Evolutionary conservation across 2,329 filamentous ascomycete genomes (phyloP).

Genomic region (Aspergillus sp.): DNA sequence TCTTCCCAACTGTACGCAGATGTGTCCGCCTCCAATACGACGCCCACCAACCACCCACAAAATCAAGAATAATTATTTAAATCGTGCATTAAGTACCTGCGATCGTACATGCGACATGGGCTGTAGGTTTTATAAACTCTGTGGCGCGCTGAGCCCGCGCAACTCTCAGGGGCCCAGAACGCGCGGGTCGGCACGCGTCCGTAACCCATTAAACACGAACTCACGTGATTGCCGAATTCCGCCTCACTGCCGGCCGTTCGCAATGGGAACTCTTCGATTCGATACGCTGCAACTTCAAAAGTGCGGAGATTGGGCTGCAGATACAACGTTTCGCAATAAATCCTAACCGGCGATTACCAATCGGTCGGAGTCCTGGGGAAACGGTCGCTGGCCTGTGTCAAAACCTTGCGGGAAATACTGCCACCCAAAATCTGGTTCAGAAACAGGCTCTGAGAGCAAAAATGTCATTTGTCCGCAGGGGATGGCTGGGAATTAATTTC

Average conservation of each 20-base stretch:
- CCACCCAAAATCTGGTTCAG: neutral
- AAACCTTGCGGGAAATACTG: conserved; percentile 1
- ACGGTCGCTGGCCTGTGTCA: neutral
- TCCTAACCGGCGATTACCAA: neutral
- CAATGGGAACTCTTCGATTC: neutral
- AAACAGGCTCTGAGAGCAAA: neutral
- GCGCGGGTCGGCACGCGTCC: conserved; percentile 23
- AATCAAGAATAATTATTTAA: neutral
- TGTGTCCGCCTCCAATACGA: neutral
- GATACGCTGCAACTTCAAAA: conserved; percentile 6
- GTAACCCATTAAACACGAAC: conserved; percentile 25
- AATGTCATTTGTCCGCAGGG: neutral
- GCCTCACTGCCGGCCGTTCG: neutral
- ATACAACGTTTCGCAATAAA: neutral
- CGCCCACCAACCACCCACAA: neutral
- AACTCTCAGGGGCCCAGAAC: conserved; percentile 2
- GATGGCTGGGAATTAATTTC: conserved; percentile 4
- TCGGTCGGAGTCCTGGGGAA: neutral
- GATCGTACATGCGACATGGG: neutral
- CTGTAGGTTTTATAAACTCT: neutral
- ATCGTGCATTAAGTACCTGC: neutral
- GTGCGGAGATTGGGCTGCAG: conserved; percentile 4
- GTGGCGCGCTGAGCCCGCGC: neutral
- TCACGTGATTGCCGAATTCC: conserved; percentile 29
- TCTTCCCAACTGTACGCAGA: conserved; percentile 20